Base-by-base conservation (phyloP, 768 basidiomycete species). In the Grammothele lineata region DNA sequence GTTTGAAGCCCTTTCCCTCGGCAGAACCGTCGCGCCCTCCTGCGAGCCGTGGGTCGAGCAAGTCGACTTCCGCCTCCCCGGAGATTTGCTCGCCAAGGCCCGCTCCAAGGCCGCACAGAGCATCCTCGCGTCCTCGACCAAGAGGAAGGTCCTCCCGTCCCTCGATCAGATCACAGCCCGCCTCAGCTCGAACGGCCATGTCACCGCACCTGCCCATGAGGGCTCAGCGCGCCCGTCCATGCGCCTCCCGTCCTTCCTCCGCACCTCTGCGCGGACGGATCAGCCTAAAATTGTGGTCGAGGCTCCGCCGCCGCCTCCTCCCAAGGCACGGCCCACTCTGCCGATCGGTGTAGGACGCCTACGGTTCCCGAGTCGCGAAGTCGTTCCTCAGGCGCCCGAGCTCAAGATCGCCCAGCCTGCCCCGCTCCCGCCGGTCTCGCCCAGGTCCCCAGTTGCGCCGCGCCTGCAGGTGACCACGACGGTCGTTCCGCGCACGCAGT, bases 141-240 rank as follows among this genome's bases (percentile, higher is more conserved):
- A 47, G 25, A 49, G 43, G 41, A 66, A 64, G 50, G 54, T 61
- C 35, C 59, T 81, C 30, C 87, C 87, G 18, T 88, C 87, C 21
- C 77, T 90, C 50, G 86, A 86, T 54, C 81, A 89, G 58, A 88
- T 89, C 48, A 78, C 80, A 25, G 81, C 85, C 34, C 84, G 74
- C 52, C 57, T 87, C 56, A 73, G 70, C 50, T 65, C 66, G 21
- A 68, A 70, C 26, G 62, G 63, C 41, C 63, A 68, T 50, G 59
- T 54, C 24, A 43, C 55, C n/a, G 7, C 64, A 38, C 33, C 45
- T 33, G 53, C 50, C 43, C 57, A 46, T 54, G 58, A 63, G 38
- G 43, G 54, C 47, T 54, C 50, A 33, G 54, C 56, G 48, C 46
- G 40, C 50, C 47, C 53, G 52, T 54, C 53, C 18, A 56, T 53